phyloP scores from a whole-genome alignment of 768 basidiomycete genomes.

The Boletus reticuloceps region DNA sequence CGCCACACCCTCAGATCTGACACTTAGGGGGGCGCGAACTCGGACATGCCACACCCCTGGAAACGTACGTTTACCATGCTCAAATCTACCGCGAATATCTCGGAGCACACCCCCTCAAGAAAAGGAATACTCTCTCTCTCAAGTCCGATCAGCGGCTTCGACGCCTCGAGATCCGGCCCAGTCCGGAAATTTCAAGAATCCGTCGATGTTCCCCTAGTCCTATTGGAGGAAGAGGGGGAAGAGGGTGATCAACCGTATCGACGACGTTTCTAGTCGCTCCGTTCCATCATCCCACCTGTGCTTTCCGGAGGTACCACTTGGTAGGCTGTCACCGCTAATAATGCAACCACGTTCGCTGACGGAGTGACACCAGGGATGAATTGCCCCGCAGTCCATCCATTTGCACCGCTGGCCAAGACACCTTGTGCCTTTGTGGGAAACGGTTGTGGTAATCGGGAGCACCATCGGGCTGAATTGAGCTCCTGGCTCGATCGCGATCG shows the following conservation, averaged over 20 bases:
- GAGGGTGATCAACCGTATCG: conserved; percentile 6
- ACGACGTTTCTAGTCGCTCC: neutral
- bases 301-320: neutral
- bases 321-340: neutral
- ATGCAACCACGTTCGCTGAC: no score
- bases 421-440: neutral
- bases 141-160: conserved; percentile 20
- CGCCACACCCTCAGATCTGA: neutral
- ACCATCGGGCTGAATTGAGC: conserved; percentile 5
- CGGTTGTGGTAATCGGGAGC: neutral
- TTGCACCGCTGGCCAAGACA: no score
- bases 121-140: neutral
- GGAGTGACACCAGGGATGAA: no score
- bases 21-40: neutral
- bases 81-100: conserved; percentile 20
- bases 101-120: no score
- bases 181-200: conserved; percentile 17
- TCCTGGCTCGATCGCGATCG: conserved; percentile 19
- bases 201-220: neutral
- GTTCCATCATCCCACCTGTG: no score
- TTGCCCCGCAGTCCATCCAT: neutral
- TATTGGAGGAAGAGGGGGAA: conserved; percentile 2
- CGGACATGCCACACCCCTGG: no score
- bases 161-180: conserved; percentile 16
- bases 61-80: no score